Evolutionary conservation across 257 asterid species (phyloP), one percentile per base, ranked within the genome.

Genomic region (Gentiana macrophylla): DNA sequence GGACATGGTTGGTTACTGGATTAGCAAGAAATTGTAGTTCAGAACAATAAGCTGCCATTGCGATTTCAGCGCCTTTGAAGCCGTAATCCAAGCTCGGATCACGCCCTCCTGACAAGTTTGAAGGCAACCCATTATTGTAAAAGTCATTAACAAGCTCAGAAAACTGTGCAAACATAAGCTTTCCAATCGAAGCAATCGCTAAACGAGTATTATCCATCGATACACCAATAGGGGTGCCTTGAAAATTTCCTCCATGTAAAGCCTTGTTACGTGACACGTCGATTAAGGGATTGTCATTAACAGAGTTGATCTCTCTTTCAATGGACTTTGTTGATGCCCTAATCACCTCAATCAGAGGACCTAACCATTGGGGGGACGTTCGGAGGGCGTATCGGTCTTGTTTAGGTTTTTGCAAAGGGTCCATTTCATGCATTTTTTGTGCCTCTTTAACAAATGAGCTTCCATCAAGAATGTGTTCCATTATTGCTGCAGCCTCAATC

Each of bases 281-380:
- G 0, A 69, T 69, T 38, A 69, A 52, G 0, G 74, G 74, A 33
- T 69, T 69, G 8, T 69, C 74, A 35, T 69, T 69, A n/a, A 69
- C 74, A 37, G 74, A 69, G 37, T 69, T 69, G 53, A 69, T 69
- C 53, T 69, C 74, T 11, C 74, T 69, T 49, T 69, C 74, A n/a
- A 69, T 69, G 2, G 74, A 69, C 32, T 69, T 69, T 8, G 74
- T 69, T 1, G 74, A 69, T 34, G 74, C 24, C 44, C 74, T 52
- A 32, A 69, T 69, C 13, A 69, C 74, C 24, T 69, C 74, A 45
- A 69, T 63, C 37, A 63, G 8, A 5, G 74, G 74, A 36, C 74
- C 74, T 12, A 69, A 57, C 74, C 74, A 69, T 37, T 69, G 74
- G 1, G 74, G 74, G 0, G 74, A 63, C 8, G 74, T 69, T 36